Conservation (phyloP, 2,329 filamentous ascomycete genomes). For the Calonectria hawksworthii region DNA sequence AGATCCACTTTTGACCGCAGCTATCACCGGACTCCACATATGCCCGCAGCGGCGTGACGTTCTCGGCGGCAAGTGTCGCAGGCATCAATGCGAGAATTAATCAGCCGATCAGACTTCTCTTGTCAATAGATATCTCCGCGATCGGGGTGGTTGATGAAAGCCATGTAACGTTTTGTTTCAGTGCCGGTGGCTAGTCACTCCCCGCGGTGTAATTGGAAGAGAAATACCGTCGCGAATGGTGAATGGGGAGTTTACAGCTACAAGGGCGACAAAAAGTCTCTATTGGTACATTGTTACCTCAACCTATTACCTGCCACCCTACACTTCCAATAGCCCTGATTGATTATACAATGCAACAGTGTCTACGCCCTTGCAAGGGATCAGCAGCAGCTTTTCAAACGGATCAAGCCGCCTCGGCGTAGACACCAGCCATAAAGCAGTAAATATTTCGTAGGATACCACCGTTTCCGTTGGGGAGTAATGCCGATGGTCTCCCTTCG, state of each 20-base stretch:
- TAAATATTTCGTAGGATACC: not conserved
- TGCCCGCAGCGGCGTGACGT: not conserved
- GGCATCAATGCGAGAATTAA: not conserved
- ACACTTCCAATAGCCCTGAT: not conserved
- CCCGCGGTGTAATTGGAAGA: not conserved
- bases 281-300: not conserved
- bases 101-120: not conserved
- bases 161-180: not conserved
- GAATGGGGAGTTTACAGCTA: not conserved
- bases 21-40: not conserved
- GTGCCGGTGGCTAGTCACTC: not conserved
- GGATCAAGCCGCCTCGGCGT: not conserved
- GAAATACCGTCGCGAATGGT: not conserved
- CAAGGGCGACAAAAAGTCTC: not conserved
- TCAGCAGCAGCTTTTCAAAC: not conserved
- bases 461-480: not conserved
- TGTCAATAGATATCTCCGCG: not conserved
- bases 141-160: not conserved
- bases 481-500: not conserved
- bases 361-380: not conserved
- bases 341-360: not conserved
- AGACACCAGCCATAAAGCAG: not conserved
- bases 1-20: not conserved
- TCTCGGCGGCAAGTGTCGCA: not conserved
- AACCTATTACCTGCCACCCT: not conserved